Base-by-base conservation (phyloP, 2,329 filamentous ascomycete species). In the Phyllosticta paracitricarpa region DNA sequence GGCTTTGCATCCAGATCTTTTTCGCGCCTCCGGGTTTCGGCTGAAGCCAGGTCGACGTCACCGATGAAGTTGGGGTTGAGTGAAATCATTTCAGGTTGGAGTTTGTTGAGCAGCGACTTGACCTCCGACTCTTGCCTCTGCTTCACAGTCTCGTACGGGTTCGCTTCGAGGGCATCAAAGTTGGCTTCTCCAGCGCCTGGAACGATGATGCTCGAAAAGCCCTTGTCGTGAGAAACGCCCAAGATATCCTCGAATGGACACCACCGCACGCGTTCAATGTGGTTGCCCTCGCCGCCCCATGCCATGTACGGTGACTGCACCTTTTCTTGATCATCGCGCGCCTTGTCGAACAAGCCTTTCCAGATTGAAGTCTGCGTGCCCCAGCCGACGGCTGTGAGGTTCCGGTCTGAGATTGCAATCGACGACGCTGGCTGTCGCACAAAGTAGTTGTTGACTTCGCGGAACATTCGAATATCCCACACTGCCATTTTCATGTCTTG, bases 171-270 rank as follows among this genome's bases (percentile, higher is more conserved):
- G 2, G 91, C 89, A 73, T 99, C 94, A 72, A 89, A 97, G 82
- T 97, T 97, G 72, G 94, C 86, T 75, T 99, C 94, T 64, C 94
- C 94, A n/a, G 93, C 89, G 56, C 94, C 94, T 7, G 94, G 94
- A 1, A 97, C 85, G 67, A 99, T 84, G 70, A 97, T 84, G 61
- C 88, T 94, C 17, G 88, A 89, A 77, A 97, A 97, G 14, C 94
- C 94, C 63, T 86, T 79, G 70, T 89, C 83, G 77, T 97, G 93
- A 2, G 87, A 84, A 25, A 96, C 82, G 14, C 93, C 94, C 1
- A 99, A 83, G 0, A 97, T 79, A 78, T 99, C 94, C 73, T 99
- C 94, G 65, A 89, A 96, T 0, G 94, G 94, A 71, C 94, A 99
- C 89, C 93, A 99, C 63, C 83, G 82, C 1, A 96, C 84, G 51